Conservation (phyloP, 1,284 basidiomycete species). For the Ganoderma boninense region DNA sequence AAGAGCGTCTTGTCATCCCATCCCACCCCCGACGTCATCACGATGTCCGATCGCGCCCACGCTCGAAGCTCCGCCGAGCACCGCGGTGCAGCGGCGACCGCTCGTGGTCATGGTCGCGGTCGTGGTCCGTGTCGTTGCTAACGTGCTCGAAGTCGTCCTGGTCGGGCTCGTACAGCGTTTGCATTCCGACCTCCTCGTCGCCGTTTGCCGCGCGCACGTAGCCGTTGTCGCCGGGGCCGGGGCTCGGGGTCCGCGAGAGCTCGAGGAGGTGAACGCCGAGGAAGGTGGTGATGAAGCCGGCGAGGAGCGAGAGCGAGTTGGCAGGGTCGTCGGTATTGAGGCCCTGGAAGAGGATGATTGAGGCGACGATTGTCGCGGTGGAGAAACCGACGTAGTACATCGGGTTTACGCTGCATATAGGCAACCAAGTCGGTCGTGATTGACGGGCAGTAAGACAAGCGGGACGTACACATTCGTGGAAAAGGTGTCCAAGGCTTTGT, state of each 20-base stretch:
- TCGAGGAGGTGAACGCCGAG: conserved; percentile 54
- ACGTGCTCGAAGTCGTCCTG: conserved; percentile 25
- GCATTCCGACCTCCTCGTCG: conserved; percentile 29
- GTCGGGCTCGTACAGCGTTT: conserved; percentile 30
- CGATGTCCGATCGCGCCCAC: conserved; percentile 3
- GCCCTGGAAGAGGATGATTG: conserved; percentile 95
- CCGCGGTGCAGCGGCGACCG: conserved; percentile 25
- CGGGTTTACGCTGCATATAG: conserved; percentile 87
- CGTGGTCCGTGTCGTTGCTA: conserved; percentile 7
- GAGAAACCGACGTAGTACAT: conserved; percentile 99
- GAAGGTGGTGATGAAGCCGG: conserved; percentile 81
- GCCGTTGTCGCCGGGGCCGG: conserved; percentile 12
- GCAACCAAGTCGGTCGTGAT: no score
- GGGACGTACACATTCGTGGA: conserved; percentile 94
- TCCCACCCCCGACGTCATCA: not conserved
- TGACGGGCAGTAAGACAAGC: no score
- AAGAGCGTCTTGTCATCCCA: not conserved
- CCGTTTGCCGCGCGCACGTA: conserved; percentile 24
- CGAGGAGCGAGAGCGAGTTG: conserved; percentile 86
- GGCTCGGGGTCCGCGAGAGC: conserved; percentile 59
- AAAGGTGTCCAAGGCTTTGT: conserved; percentile 97
- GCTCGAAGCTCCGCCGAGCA: conserved; percentile 15
- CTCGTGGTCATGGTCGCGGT: conserved; percentile 18
- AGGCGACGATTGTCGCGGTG: conserved; percentile 94
- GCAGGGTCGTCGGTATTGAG: conserved; percentile 90